phyloP scores from a whole-genome alignment of 768 basidiomycete species.

The Mycena galericulata region DNA sequence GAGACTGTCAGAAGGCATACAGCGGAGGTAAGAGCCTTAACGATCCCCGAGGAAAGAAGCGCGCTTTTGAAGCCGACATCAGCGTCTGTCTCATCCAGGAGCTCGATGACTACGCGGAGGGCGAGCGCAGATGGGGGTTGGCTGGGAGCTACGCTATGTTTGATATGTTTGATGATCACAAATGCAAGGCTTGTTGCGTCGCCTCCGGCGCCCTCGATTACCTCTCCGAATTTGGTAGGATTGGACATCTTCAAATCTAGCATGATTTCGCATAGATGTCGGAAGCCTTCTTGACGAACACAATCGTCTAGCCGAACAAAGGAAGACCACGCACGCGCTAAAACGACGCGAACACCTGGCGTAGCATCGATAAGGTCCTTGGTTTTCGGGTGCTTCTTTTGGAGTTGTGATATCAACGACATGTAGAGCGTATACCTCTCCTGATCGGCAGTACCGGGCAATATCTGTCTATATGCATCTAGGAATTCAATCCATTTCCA shows the following conservation, averaged over 20 bases:
- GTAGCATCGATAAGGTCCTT: neutral
- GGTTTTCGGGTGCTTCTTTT: neutral
- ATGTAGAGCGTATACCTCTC: neutral
- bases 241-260: neutral
- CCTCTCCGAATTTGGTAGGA: neutral
- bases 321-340: neutral
- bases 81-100: neutral
- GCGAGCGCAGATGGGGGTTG: no score
- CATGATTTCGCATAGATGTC: neutral
- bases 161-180: neutral
- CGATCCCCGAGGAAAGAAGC: neutral
- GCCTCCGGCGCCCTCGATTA: neutral
- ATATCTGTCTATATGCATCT: neutral
- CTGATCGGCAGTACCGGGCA: neutral
- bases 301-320: neutral
- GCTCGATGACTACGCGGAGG: neutral
- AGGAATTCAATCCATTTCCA: conserved; percentile 1
- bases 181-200: neutral
- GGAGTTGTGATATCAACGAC: neutral
- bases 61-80: neutral
- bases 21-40: neutral
- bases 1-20: neutral
- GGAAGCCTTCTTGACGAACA: neutral
- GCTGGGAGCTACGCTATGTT: neutral
- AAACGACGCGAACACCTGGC: neutral